A percentile compares a stretch with the other conserved stretches of the same genome.
These are phyloP conservation scores for Pseudophaeomoniella oleicola DNA, from an alignment of 2,329 filamentous ascomycete genomes.

Conservation along the genomic window DNA sequence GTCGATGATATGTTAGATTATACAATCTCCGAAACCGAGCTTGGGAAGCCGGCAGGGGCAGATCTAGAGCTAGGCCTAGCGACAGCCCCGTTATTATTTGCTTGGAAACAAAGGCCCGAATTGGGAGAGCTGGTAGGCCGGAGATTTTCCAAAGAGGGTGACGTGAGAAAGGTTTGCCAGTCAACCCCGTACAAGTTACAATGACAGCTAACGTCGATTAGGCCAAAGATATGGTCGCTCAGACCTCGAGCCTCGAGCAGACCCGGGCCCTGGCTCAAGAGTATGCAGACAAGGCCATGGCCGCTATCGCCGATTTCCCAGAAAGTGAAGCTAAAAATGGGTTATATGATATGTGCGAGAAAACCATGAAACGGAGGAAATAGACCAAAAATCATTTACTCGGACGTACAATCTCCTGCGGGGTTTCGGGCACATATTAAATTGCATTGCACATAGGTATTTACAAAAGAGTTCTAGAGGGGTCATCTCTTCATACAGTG, in stretches of 20 bases:
- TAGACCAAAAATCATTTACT: constrained; percentile 22
- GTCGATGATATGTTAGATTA: constrained; percentile 98
- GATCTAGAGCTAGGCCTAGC: constrained; percentile 87
- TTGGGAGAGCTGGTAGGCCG: constrained; percentile 78
- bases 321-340: constrained; percentile 91
- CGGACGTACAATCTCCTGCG: too few relatives aligned
- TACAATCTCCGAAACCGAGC: constrained; percentile 65
- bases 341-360: constrained; percentile 82
- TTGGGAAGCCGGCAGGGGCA: constrained; percentile 89
- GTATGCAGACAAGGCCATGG: constrained; percentile 76
- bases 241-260: constrained; percentile 79
- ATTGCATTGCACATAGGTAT: too few relatives aligned
- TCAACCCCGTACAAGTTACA: background rate
- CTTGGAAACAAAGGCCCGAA: constrained; percentile 79
- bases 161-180: constrained; percentile 61
- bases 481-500: too few relatives aligned
- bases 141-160: constrained; percentile 72
- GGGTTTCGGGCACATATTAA: too few relatives aligned
- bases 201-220: constrained; percentile 22
- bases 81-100: constrained; percentile 86
- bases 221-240: constrained; percentile 73
- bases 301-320: constrained; percentile 71
- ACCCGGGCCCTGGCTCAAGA: constrained; percentile 81
- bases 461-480: too few relatives aligned
- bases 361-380: constrained; percentile 79